phyloP scores from a whole-genome alignment of 768 basidiomycete species.

The Inosperma sp. region DNA sequence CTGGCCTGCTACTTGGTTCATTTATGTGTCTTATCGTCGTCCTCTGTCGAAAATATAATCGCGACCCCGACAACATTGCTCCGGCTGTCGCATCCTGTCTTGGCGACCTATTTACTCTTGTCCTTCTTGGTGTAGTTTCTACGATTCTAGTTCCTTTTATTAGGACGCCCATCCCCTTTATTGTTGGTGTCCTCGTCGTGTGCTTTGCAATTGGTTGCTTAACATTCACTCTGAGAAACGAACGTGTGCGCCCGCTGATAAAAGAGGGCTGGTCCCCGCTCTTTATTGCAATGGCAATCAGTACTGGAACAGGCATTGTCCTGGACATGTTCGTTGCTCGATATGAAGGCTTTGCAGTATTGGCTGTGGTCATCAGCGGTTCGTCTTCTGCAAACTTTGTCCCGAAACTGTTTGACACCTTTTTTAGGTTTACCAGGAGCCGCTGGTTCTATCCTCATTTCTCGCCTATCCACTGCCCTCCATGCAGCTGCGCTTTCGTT shows the following conservation, averaged over 20 bases:
- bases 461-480: constrained; percentile 83
- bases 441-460: constrained; percentile 87
- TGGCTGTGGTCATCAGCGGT: constrained; percentile 88
- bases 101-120: constrained; percentile 88
- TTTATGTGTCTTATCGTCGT: constrained; percentile 90
- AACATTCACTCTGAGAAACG: constrained; percentile 58
- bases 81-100: constrained; percentile 90
- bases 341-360: constrained; percentile 82
- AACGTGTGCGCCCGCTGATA: constrained; percentile 65
- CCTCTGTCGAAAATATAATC: constrained; percentile 64
- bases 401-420: not conserved
- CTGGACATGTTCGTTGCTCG: constrained; percentile 84
- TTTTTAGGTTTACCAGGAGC: constrained; percentile 74
- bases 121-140: constrained; percentile 73
- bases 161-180: constrained; percentile 59
- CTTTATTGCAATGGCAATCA: constrained; percentile 86
- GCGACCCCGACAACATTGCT: constrained; percentile 96
- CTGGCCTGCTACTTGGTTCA: constrained; percentile 75
- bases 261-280: constrained; percentile 87
- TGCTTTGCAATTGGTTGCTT: constrained; percentile 46
- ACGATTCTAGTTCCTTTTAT: constrained; percentile 64
- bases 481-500: constrained; percentile 56
- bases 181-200: constrained; percentile 48
- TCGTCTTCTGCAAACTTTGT: constrained; percentile 18
- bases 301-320: constrained; percentile 84